Base-by-base conservation (phyloP, 2,329 filamentous ascomycete species). In the Talaromyces sp. region DNA sequence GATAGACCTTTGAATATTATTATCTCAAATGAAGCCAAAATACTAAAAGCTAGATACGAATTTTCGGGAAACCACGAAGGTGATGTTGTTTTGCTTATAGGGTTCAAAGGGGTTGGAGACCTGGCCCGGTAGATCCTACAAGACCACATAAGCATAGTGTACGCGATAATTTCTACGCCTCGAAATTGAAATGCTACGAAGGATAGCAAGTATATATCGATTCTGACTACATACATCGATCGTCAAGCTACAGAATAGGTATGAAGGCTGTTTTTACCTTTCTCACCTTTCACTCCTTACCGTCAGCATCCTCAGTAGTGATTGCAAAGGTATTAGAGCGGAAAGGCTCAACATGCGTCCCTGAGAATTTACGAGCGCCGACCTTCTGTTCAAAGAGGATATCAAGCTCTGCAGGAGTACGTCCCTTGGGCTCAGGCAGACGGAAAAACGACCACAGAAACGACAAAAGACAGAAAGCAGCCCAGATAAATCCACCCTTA, bases 381-480 rank as follows among this genome's bases (percentile, higher is more conserved):
- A 79, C 69, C 22, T 71, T 73, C 54, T 73, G 71, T 63, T 76
- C 73, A 68, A 82, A 82, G 54, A 82, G 61, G 3, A 80, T 70
- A 67, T 81, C 79, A 19, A 82, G 65, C 69, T 82, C 80, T 39
- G 73, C 75, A 65, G 76, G 79, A 3, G 76, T 78, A 16, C 78
- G 69, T 8, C 75, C 78, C 67, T 75, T 78, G 0, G 78, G 73
- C 66, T 82, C 80, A 1, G 79, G 76, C 9, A 81, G 70, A 4
- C 77, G 71, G 66, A 76, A 81, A 67, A 74, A 80, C 8, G 73
- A 73, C 77, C 78, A 80, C 2, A 78, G 31, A 2, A 78, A 66
- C 31, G 71, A 75, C 11, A 77, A 13, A 5, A 77, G 68, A 35
- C 74, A 74, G n/a, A 73, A 73, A 1, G 70, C 75, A 9, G 73